Conservation (phyloP, 2,329 filamentous ascomycete genomes). For the Paecilomyces dactylethromorphus region DNA sequence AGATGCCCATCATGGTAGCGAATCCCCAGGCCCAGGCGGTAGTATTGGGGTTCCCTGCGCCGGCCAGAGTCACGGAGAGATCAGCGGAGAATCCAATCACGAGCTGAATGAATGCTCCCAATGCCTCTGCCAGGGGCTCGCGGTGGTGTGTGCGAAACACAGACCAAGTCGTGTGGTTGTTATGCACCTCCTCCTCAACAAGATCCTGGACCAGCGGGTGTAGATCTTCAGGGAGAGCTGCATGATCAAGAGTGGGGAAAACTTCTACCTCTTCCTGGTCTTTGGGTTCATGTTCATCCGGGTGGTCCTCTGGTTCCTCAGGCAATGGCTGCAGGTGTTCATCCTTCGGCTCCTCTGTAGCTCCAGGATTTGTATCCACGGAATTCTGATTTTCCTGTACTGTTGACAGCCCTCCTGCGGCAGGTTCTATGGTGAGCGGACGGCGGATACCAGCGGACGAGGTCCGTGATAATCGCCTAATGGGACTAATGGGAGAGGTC, state of each 20-base stretch:
- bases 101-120: conserved; percentile 38
- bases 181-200: conserved; percentile 44
- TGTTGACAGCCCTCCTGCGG: conserved; percentile 14
- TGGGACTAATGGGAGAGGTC: conserved; percentile 8
- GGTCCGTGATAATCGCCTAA: conserved; percentile 15
- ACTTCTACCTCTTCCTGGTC: conserved; percentile 8
- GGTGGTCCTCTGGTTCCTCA: conserved; percentile 8
- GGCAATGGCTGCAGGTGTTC: conserved; percentile 14
- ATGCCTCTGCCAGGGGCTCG: conserved; percentile 48
- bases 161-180: conserved; percentile 43
- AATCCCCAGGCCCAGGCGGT: conserved; percentile 48
- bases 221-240: conserved; percentile 35
- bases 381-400: conserved; percentile 17
- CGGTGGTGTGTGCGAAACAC: conserved; percentile 46
- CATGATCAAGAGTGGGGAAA: conserved; percentile 20
- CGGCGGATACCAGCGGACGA: conserved; percentile 16
- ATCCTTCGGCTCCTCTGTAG: conserved; percentile 10
- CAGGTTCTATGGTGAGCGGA: conserved; percentile 11
- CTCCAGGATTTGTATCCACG: conserved; percentile 4
- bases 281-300: conserved; percentile 6
- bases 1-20: conserved; percentile 47
- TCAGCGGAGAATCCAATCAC: conserved; percentile 47
- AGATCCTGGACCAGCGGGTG: conserved; percentile 37
- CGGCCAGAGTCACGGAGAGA: conserved; percentile 35
- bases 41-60: conserved; percentile 38